phyloP scores from a whole-genome alignment of 139 green algal genomes.

The Ettlia oleoabundans region DNA sequence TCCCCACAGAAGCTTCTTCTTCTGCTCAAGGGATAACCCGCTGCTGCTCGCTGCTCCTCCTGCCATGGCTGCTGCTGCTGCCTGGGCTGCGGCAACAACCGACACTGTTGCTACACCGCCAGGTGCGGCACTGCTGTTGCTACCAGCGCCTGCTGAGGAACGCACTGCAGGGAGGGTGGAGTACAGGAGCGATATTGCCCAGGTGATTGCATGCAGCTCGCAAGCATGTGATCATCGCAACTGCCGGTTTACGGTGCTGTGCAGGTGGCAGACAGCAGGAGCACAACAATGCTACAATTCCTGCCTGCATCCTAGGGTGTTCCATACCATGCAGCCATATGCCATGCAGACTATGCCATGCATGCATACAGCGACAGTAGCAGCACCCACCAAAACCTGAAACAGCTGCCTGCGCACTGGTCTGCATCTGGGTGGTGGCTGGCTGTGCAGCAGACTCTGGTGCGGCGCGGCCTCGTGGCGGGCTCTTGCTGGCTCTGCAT shows the following conservation, averaged over 20 bases:
- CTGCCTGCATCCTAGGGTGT: no score
- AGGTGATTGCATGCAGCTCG: no score
- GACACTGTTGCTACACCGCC: background rate
- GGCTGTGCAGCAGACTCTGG: background rate
- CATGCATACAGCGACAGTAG: no score
- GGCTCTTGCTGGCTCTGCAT: background rate
- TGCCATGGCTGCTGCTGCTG: background rate
- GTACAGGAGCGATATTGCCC: no score
- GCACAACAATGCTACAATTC: background rate
- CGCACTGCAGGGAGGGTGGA: background rate
- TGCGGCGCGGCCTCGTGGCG: no score
- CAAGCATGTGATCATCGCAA: no score
- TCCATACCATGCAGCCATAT: no score
- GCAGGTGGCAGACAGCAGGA: background rate
- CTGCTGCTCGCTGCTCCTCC: background rate
- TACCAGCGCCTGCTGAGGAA: background rate
- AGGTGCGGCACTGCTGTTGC: background rate
- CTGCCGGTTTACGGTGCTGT: no score
- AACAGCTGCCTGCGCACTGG: background rate
- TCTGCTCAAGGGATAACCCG: constrained; percentile 16
- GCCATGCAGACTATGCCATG: no score
- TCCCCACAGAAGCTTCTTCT: constrained; percentile 36
- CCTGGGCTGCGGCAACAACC: background rate
- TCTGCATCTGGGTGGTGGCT: background rate
- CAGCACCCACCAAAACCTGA: background rate